Evolutionary conservation across 495 filamentous ascomycete genomes (phyloP), one percentile per base, ranked within the genome.

Genomic region (Articulospora tetracladia): DNA sequence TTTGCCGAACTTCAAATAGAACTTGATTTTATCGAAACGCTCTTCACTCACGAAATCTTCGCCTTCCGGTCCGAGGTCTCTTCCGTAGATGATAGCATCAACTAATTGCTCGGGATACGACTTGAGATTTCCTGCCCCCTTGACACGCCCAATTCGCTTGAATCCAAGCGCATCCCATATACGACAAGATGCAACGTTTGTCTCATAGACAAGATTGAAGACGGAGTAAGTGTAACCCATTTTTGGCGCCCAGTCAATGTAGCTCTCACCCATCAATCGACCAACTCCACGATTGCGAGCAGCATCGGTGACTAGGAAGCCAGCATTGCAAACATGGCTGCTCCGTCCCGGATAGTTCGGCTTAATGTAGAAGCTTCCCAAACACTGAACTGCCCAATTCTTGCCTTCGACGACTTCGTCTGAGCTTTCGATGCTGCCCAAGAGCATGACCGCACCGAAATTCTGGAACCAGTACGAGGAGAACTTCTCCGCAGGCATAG

Each of bases 131-230:
- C 95, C 94, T 62, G 88, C 90, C 34, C 88, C 90, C 66, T 92
- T 93, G 61, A 98, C 87, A 46, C 88, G 85, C 2, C 94, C 95
- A 70, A 98, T 95, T 39, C 94, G 87, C 76, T 98, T 96, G 76
- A 98, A 98, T 27, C 94, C 94, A n/a, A 98, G 81, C 1, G 87
- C 90, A 73, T 98, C 94, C 94, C 94, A 98, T 60, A 98, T 92
- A 49, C 90, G 89, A 69, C 90, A 92, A 19, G 93, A 97, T 1
- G 91, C 94, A 34, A 95, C 86, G 72, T 98, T 98, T 60, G 90
- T 97, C 78, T 98, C 94, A 73, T 97, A 98, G 17, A 98, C 93
- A 32, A 98, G 83, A 72, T 98, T 98, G 81, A 98, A 98, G 34
- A 98, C 91, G 12, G 89, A 92, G 77, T 98, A 98, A 32, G 88